Base-by-base conservation (phyloP, 257 asterid genomes). In the Salvia splendens region DNA sequence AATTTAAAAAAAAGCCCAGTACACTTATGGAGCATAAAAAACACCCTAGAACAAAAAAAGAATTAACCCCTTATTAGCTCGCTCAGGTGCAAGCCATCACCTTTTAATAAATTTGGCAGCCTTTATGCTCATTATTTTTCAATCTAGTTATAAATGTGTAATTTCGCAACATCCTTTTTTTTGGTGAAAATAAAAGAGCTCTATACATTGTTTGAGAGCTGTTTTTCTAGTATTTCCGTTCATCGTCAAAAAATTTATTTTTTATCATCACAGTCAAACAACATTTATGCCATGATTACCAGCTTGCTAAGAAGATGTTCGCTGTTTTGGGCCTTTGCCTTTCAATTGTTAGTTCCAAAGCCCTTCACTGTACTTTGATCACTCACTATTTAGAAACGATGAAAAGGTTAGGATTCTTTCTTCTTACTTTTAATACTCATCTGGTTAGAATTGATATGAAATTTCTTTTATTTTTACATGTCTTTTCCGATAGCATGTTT, bases 361-460 rank as follows among this genome's bases (percentile, higher is more conserved):
- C 62, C 96, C 96, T 17, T 93, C 99, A n/a, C 94, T 97, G 17
- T 93, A 93, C 73, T 93, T 93, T 61, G 99, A 93, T 60, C 97
- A 93, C 65, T 81, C 96, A 59, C 95, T 93, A 72, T 93, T 85
- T 79, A 85, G 99, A 64, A 88, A 85, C 48, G 97, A 93, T 74
- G 99, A 90, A 69, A 93, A 93, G 97, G 99, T 93, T 3, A 65
- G 48, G 75, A 35, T 60, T 73, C 69, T 20, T 67, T 71, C 50
- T 12, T 32, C 60, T 48, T 67, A 64, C 61, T 50, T 69, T 48
- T 38, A 52, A 36, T 15, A 64, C 58, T 7, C 12, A 7, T 61
- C 5, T 24, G 36, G 50, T 49, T 49, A 15, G 36, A 57, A 41
- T 74, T 32, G 68, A 32, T 58, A 6, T 24, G 45, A 2, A 45